Conservation (phyloP, 176 grass and related monocot genomes). For the Rhynchospora pubera region DNA sequence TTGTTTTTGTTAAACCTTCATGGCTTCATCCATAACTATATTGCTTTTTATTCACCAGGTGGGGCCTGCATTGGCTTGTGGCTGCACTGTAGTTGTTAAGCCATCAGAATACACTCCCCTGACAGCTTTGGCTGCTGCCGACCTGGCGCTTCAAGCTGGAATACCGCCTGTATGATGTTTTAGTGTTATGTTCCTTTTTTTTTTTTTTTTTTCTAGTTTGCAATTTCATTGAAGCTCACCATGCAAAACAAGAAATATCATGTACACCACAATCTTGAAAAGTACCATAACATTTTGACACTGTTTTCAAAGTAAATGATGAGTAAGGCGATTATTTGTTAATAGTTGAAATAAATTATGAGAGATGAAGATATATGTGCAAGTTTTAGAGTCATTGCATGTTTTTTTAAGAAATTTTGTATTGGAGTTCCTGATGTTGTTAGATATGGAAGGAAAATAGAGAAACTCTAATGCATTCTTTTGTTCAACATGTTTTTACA, state of each 20-base stretch:
- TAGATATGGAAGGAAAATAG: neutral
- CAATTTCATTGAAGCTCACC: constrained; percentile 7
- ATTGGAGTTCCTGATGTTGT: neutral
- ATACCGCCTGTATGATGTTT: constrained; percentile 64
- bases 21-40: neutral
- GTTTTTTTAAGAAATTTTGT: neutral
- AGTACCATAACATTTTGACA: neutral
- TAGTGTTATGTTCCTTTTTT: neutral
- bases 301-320: neutral
- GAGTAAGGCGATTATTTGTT: neutral
- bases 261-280: neutral
- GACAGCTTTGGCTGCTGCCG: constrained; percentile 94
- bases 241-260: neutral
- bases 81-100: constrained; percentile 91
- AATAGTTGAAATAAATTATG: neutral
- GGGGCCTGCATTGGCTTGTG: constrained; percentile 91
- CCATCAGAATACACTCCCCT: constrained; percentile 96
- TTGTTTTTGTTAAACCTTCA: neutral
- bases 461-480: neutral
- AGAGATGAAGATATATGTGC: neutral
- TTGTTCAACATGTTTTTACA: neutral
- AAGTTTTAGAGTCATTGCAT: neutral
- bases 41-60: constrained; percentile 38
- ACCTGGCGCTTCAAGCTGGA: constrained; percentile 96
- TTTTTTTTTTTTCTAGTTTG: constrained; percentile 21